Base-by-base conservation (phyloP, 2,329 filamentous ascomycete species). In the Ophiocordyceps robertsii region DNA sequence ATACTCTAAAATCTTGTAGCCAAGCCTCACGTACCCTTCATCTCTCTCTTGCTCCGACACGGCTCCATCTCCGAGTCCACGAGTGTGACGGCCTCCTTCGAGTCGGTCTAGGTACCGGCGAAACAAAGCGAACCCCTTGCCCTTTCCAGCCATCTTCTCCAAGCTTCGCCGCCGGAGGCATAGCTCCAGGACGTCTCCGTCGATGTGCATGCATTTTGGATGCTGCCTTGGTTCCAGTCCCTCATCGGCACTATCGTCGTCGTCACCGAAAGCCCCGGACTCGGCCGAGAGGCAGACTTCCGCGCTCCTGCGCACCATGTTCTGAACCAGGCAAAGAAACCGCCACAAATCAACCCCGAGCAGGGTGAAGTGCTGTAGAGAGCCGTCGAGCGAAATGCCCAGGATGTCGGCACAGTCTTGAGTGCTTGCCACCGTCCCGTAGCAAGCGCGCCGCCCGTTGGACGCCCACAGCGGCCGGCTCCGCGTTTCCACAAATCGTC, bases 281-380 rank as follows among this genome's bases (percentile, higher is more conserved):
- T 39, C 31, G 4, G 29, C 21, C 27, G 38, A 6, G 11, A 74
- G 70, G 44, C 68, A 77, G 12, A 78, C 58, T 4, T 55, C 49
- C 7, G 58, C 53, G 24, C 69, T 72, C 24, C 61, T 57, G 38
- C 70, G 58, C 27, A 75, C 77, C 39, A 93, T 57, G 45, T 82
- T 81, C 53, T 93, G 81, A 2, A 95, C 56, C 47, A 90, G 77
- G 44, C 73, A 72, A 6, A 96, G 67, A 4, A 94, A 66, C 7
- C 71, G 69, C 75, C 82, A 84, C 8, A 80, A 72, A 2, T 73
- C 60, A 16, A 72, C 53, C 10, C 70, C 65, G 1, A 96, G 62
- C 13, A 89, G 62, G 1, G 73, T 73, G 51, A 95, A 82, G 43
- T 82, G 75, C 47, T 76, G 75, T 21, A 89, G 53, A 0, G 80